phyloP scores from a whole-genome alignment of 169 alveolate genomes.

The Babesia gibsoni region DNA sequence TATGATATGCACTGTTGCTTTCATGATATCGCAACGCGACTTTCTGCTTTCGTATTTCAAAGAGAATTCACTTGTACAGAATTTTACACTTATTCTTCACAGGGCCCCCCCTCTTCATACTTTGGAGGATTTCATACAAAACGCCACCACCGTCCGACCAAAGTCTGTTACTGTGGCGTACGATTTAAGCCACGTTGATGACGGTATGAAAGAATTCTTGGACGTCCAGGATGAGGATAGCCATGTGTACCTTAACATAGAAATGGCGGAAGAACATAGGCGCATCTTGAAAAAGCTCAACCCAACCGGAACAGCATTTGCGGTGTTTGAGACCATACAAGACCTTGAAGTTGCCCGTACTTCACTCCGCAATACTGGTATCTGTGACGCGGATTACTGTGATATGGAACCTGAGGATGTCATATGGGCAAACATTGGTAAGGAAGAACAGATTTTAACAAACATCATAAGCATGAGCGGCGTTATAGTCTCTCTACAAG shows the following conservation, averaged over 20 bases:
- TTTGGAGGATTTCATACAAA: slow-evolving; percentile 32
- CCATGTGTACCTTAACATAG: slow-evolving; percentile 43
- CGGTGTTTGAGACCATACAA: slow-evolving; percentile 19
- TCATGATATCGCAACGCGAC: slow-evolving; percentile 41
- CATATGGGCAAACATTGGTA: slow-evolving; percentile 56
- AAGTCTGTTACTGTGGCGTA: slow-evolving; percentile 44
- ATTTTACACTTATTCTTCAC: slow-evolving; percentile 40
- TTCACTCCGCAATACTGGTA: slow-evolving; percentile 3
- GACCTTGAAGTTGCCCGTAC: slow-evolving; percentile 11
- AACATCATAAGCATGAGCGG: slow-evolving; percentile 22
- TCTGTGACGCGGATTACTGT: slow-evolving; percentile 37
- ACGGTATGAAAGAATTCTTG: slow-evolving; percentile 25
- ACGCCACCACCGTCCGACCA: slow-evolving; percentile 27
- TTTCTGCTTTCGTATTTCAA: slow-evolving; percentile 7
- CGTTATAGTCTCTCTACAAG: slow-evolving; percentile 15
- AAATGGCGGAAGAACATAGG: slow-evolving; percentile 14
- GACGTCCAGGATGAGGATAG: background rate
- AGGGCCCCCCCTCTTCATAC: slow-evolving; percentile 30
- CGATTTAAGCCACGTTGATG: slow-evolving; percentile 5
- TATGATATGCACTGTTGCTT: slow-evolving; percentile 52
- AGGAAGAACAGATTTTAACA: slow-evolving; percentile 2
- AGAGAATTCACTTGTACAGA: slow-evolving; percentile 18
- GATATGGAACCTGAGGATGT: slow-evolving; percentile 71
- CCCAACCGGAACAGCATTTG: slow-evolving; percentile 44
- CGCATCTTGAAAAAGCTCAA: background rate